Percentiles rank a stretch among this genome's conserved stretches.
These are phyloP conservation scores for Wickerhamiella musiphila DNA, from an alignment of 805 yeast genomes.

Conservation along the genomic window DNA sequence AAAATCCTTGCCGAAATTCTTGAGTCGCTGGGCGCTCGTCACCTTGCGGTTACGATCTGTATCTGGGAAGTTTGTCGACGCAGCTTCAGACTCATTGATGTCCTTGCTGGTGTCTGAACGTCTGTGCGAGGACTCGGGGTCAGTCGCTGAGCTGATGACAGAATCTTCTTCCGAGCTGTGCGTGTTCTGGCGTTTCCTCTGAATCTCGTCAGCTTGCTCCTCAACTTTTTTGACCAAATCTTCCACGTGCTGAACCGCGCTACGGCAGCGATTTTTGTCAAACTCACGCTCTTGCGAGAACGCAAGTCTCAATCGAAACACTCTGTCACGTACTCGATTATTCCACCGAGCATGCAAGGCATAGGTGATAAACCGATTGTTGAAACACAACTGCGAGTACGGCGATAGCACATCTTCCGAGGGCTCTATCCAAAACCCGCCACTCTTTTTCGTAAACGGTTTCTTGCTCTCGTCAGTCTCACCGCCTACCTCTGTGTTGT, in stretches of 20 bases:
- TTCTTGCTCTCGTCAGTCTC: no score
- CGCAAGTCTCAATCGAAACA: slow-evolving; percentile 41
- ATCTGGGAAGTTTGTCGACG: neutral
- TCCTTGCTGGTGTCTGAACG: neutral
- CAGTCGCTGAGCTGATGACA: neutral
- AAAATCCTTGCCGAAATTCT: slow-evolving; percentile 25
- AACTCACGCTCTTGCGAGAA: slow-evolving; percentile 30
- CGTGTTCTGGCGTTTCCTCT: neutral
- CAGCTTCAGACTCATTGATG: neutral
- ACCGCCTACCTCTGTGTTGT: no score
- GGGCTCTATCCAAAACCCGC: neutral
- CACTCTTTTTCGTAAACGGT: neutral
- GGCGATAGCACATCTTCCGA: slow-evolving; percentile 1
- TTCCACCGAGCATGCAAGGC: slow-evolving; percentile 68
- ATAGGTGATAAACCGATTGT: slow-evolving; percentile 57
- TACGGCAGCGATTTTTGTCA: slow-evolving; percentile 28
- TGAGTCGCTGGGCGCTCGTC: slow-evolving; percentile 4
- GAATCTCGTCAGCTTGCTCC: slow-evolving; percentile 3
- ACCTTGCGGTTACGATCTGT: neutral
- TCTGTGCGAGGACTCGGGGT: no score
- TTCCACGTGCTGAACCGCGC: slow-evolving; percentile 33
- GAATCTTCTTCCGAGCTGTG: neutral
- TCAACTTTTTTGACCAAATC: slow-evolving; percentile 29
- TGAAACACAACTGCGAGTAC: slow-evolving; percentile 22
- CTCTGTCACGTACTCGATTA: slow-evolving; percentile 42